Base-by-base conservation (phyloP, 2,329 filamentous ascomycete genomes). In the Nigrospora oryzae region DNA sequence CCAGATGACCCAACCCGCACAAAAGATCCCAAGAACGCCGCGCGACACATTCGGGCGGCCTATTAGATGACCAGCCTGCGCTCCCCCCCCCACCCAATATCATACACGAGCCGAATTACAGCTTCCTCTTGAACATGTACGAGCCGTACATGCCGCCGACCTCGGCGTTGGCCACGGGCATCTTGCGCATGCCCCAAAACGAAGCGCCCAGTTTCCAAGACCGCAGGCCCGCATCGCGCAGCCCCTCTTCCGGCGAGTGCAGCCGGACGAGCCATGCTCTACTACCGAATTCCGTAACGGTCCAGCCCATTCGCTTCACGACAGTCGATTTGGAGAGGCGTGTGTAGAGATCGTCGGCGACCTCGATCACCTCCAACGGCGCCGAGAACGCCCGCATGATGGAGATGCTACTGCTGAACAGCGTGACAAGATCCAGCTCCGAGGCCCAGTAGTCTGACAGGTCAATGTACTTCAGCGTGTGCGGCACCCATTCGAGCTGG, bases 131-230 rank as follows among this genome's bases (percentile, higher is more conserved):
- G 64, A 81, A 81, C 77, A 81, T 81, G 56, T 76, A 81, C 19
- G 70, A 76, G 17, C 93, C 93, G 60, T 97, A 96, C 59, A 95
- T 94, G 50, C 89, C 89, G 56, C 95, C 93, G 23, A 97, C 86
- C 63, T 97, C 91, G 43, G 90, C 88, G 58, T 82, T 80, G 23
- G 86, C 89, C 53, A 97, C 84, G n/a, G 91, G 94, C 36, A 97
- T 76, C 68, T 97, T 93, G 50, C 85, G 76, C 81, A 89, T 89
- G 34, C 87, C 87, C 87, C 87, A 91, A 67, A 81, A 86, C 54
- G 80, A 78, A 40, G 86, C 86, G 31, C 87, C 87, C 83, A 89
- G 85, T 70, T 93, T 93, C 87, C 87, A 93, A 56, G 69, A 67
- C 31, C 82, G 70, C 39, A 68, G 63, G 2, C 80, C 80, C 53